These are phyloP conservation scores for Sutorius australiensis DNA, from an alignment of 768 basidiomycete genomes.

Conservation along the genomic window DNA sequence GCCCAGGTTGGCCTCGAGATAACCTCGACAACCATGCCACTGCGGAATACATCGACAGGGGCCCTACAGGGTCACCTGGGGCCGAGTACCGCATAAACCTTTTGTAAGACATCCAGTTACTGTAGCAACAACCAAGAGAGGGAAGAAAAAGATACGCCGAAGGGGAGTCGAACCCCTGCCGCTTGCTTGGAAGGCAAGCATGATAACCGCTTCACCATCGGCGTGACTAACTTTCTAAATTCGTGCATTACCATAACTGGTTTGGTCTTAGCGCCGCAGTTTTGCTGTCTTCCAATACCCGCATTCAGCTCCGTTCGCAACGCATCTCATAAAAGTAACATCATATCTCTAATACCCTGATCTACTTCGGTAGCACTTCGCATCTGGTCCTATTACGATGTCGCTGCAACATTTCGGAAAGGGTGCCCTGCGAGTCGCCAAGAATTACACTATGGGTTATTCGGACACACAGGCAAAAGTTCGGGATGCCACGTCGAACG, in stretches of 20 bases:
- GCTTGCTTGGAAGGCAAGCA: slow-evolving; percentile 85
- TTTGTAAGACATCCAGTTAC: background rate
- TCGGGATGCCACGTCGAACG: slow-evolving; percentile 94
- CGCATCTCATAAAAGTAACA: slow-evolving; percentile 9
- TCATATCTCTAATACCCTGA: slow-evolving; percentile 10
- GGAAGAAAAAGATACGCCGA: slow-evolving; percentile 33
- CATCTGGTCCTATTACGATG: slow-evolving; percentile 25
- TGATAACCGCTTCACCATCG: slow-evolving; percentile 91
- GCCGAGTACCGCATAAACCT: background rate
- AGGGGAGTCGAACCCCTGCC: slow-evolving; percentile 79
- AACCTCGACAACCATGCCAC: too few species aligned
- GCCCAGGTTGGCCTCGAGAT: too few species aligned
- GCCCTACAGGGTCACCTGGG: background rate
- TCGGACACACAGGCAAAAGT: slow-evolving; percentile 95
- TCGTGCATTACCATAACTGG: slow-evolving; percentile 1
- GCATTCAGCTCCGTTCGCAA: slow-evolving; percentile 20
- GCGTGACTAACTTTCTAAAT: slow-evolving; percentile 22
- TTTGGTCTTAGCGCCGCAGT: slow-evolving; percentile 5
- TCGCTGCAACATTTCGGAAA: slow-evolving; percentile 80
- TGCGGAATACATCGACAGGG: too few species aligned
- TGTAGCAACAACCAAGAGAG: background rate
- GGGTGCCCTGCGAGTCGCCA: slow-evolving; percentile 80
- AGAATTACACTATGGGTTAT: slow-evolving; percentile 95
- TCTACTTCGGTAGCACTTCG: background rate
- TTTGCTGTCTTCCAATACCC: background rate